Conservation (phyloP, 768 basidiomycete genomes). For the Leccinum pellstonianum region DNA sequence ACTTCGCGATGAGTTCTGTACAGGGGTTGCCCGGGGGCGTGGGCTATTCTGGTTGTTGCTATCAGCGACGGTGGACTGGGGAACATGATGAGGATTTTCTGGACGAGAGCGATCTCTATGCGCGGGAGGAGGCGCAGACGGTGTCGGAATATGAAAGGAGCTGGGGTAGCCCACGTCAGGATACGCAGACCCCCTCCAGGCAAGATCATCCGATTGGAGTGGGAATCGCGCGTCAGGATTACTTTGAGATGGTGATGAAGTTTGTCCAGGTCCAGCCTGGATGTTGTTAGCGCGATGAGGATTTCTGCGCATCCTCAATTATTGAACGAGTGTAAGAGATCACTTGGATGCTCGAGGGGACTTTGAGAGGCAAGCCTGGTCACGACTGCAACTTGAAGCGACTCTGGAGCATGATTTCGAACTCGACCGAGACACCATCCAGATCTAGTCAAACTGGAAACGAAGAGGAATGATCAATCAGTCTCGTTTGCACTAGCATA, state of each 20-base stretch:
- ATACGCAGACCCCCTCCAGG: background rate
- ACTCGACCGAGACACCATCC: conserved; percentile 15
- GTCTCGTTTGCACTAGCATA: no score
- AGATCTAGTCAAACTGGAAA: background rate
- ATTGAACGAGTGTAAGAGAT: conserved; percentile 14
- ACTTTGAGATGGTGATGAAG: background rate
- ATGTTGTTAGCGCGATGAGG: conserved; percentile 1
- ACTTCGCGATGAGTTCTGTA: conserved; percentile 8
- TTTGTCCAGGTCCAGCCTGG: conserved; percentile 25
- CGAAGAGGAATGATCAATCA: background rate
- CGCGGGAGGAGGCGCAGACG: conserved; percentile 5
- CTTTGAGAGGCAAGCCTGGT: background rate
- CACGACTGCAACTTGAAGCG: background rate
- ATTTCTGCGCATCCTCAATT: conserved; percentile 21
- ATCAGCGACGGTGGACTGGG: conserved; percentile 4
- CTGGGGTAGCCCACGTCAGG: conserved; percentile 8
- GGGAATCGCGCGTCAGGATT: background rate
- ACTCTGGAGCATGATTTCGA: conserved; percentile 14
- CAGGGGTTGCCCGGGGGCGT: conserved; percentile 18
- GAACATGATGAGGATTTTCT: background rate
- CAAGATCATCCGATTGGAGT: background rate
- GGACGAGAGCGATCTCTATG: conserved; percentile 1
- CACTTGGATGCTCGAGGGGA: conserved; percentile 17
- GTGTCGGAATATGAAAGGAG: conserved; percentile 11
- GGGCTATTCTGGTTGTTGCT: background rate